A percentile compares a stretch with the other conserved stretches of the same genome.
These are phyloP conservation scores for Chaetomidium leptoderma DNA, from an alignment of 495 filamentous ascomycete species.

Conservation along the genomic window DNA sequence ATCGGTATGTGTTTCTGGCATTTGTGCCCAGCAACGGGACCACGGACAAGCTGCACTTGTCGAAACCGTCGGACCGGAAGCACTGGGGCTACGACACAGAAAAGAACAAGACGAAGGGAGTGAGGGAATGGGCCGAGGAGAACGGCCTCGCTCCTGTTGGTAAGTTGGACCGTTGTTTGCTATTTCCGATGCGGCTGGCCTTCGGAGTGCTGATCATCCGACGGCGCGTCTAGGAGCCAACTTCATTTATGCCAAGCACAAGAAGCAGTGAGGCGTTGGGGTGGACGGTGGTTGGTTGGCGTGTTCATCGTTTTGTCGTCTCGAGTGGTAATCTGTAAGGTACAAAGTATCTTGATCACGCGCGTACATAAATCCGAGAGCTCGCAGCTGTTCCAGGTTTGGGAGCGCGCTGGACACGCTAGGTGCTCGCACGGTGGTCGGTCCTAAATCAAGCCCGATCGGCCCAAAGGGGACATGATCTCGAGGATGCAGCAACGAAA, in stretches of 20 bases:
- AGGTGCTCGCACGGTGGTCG: too few species aligned
- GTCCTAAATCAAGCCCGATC: too few species aligned
- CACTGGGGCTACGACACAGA: conserved; percentile 52
- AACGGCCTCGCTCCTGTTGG: conserved; percentile 59
- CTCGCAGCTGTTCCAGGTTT: too few species aligned
- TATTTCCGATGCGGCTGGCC: not conserved
- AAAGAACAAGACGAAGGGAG: conserved; percentile 47
- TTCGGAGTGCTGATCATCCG: conserved; percentile 17
- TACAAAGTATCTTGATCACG: not conserved
- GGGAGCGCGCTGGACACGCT: too few species aligned
- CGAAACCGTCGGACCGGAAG: conserved; percentile 53
- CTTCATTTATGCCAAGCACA: conserved; percentile 60
- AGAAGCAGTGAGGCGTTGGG: conserved; percentile 48
- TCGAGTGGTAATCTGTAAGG: too few species aligned
- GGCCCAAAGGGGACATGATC: too few species aligned
- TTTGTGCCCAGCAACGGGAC: conserved; percentile 45
- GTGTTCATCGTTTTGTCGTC: too few species aligned
- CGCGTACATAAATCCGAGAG: not conserved
- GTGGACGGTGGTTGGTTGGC: too few species aligned
- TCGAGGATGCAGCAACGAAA: too few species aligned
- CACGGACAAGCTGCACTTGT: conserved; percentile 40
- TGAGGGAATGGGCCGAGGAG: conserved; percentile 58
- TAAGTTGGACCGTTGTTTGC: conserved; percentile 30
- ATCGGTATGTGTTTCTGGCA: conserved; percentile 64
- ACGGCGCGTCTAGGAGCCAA: conserved; percentile 49